Percentiles rank a stretch among this genome's conserved stretches.
These are phyloP conservation scores for Eucalyptus regnans DNA, from an alignment of 345 rosid species.

Conservation along the genomic window DNA sequence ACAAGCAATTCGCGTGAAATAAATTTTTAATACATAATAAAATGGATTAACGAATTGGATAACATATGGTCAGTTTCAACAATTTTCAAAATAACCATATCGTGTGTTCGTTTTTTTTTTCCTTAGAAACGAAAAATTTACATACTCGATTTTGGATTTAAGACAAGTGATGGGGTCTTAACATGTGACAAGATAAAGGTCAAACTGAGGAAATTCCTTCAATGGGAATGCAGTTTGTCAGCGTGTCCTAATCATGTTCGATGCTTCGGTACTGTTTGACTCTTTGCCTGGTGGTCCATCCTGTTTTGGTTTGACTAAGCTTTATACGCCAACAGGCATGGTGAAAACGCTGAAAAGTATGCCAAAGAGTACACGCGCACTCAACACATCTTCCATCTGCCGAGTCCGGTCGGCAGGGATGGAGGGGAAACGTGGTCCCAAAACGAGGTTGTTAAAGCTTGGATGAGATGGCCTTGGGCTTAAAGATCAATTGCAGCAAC, in stretches of 20 bases:
- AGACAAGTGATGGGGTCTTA: neutral
- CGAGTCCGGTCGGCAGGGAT: neutral
- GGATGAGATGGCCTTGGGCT: neutral
- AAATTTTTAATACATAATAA: neutral
- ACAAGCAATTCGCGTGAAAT: rapidly evolving
- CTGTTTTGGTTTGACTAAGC: neutral
- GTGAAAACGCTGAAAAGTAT: neutral
- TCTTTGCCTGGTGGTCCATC: neutral
- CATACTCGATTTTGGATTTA: neutral
- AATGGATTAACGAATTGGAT: neutral
- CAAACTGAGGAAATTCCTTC: neutral
- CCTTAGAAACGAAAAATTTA: neutral
- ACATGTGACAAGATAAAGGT: neutral
- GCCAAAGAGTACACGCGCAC: neutral
- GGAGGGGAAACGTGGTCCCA: neutral
- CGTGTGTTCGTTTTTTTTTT: neutral
- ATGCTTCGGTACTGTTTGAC: neutral
- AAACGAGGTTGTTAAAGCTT: neutral
- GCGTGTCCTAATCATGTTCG: neutral
- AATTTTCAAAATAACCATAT: neutral
- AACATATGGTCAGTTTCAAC: neutral
- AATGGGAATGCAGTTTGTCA: neutral
- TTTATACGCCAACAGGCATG: neutral
- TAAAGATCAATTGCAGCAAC: neutral
- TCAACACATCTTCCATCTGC: neutral